Evolutionary conservation across 352 stramenopile species (phyloP).

Genomic region (Aphanomyces invadans): DNA sequence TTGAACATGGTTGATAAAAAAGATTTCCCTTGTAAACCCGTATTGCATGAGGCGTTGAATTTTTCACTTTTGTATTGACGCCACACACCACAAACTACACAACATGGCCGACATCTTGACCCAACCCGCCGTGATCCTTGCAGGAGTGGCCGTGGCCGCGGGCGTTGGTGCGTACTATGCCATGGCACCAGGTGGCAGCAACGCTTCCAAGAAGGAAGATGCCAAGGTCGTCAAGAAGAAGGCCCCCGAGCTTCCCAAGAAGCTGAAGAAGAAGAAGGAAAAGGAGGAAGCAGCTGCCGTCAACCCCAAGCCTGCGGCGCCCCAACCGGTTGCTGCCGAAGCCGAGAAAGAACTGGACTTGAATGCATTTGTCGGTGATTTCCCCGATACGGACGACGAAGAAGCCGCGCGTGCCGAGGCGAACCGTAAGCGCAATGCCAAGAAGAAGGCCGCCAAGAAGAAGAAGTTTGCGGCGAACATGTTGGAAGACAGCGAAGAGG

Average conservation of each 20-base stretch:
- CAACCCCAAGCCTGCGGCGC: neutral
- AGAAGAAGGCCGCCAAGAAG: constrained; percentile 55
- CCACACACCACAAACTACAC: neutral
- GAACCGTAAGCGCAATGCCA: constrained; percentile 79
- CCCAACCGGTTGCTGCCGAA: neutral
- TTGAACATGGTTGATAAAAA: constrained; percentile 4
- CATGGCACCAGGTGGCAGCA: constrained; percentile 7
- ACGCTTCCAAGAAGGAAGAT: neutral
- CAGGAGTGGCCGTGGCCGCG: constrained; percentile 6
- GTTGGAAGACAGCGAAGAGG: constrained; percentile 28
- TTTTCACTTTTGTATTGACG: constrained; percentile 20
- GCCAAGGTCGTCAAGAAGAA: constrained; percentile 16
- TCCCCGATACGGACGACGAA: constrained; percentile 75
- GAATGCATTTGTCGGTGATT: constrained; percentile 31
- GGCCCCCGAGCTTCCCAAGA: constrained; percentile 18
- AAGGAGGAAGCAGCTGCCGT: constrained; percentile 2
- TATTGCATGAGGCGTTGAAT: no score
- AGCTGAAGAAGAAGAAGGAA: constrained; percentile 23
- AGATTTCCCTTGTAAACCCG: neutral
- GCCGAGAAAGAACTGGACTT: neutral
- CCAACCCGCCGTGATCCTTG: constrained; percentile 15
- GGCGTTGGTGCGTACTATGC: constrained; percentile 15
- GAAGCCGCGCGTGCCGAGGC: constrained; percentile 66
- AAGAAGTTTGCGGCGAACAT: constrained; percentile 28
- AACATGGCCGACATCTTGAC: constrained; percentile 11